Evolutionary conservation across 257 asterid species (phyloP), one percentile per base, ranked within the genome.

Genomic region (Solanum raphanifolium): DNA sequence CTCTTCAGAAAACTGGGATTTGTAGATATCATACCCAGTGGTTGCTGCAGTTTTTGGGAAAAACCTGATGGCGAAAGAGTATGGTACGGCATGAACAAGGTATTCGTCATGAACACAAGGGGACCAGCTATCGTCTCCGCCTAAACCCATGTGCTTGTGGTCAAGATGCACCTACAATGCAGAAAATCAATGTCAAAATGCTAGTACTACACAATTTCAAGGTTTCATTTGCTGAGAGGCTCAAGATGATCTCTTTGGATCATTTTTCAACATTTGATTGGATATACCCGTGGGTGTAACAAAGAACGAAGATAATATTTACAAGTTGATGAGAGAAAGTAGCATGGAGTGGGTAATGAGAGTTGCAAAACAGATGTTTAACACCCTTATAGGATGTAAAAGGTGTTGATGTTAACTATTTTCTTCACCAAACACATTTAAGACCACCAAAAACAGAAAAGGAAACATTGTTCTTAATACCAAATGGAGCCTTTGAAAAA

Each of bases 121-220:
- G 9, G 98, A 91, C 99, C 99, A 97, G 93, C 99, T 97, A 91
- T 97, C 99, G 43, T 97, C 99, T 83, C 99, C 99, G 1, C 99
- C 99, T 76, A 97, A 43, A 5, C 99, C 99, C 98, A 95, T 97
- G 92, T 93, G 98, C 90, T 91, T 93, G 92, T 97, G 98, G 91
- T 97, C 99, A 7, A 97, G 98, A 91, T 97, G 99, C 93, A 97
- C 99, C 99, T 97, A 84, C 60, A 89, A 18, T 86, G 85, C 39
- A 87, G 74, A 43, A 32, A 86, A 55, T 32, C 38, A 76, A 25
- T 39, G 68, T 87, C 62, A 73, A 39, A 81, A 72, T 36, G 25
- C 20, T 27, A 78, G 27, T 31, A 21, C 18, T 74, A n/a, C 27
- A 29, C 31, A 5, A 10, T 21, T 2, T 43, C 62, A 27, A 81